These are phyloP conservation scores for Inga leiocalycina DNA, from an alignment of 306 rosid genomes.

Conservation along the genomic window DNA sequence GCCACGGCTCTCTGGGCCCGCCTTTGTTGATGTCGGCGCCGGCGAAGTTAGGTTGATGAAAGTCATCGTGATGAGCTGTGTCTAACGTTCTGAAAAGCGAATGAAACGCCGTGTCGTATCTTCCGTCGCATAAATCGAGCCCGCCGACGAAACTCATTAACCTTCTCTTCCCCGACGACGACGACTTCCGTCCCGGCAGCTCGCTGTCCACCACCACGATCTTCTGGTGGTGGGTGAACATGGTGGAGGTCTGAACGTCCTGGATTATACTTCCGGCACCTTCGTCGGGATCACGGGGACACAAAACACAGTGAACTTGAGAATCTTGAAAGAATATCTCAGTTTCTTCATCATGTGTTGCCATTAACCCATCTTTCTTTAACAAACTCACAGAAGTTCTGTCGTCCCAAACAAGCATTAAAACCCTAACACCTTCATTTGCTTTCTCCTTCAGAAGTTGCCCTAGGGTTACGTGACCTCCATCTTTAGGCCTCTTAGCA, in stretches of 20 bases:
- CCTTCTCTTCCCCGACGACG: constrained; percentile 41
- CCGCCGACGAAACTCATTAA: constrained; percentile 73
- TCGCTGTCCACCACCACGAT: constrained; percentile 66
- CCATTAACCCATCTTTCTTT: constrained; percentile 69
- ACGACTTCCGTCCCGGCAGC: constrained; percentile 43
- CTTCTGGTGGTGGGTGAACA: constrained; percentile 79
- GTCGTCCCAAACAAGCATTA: constrained; percentile 81
- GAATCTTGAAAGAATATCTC: constrained; percentile 39
- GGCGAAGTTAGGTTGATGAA: constrained; percentile 65
- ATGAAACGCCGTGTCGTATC: constrained; percentile 69
- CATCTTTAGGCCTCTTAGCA: constrained; percentile 64
- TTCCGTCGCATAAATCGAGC: constrained; percentile 73
- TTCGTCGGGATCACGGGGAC: constrained; percentile 72
- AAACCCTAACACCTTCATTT: constrained; percentile 61
- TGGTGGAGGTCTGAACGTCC: constrained; percentile 48
- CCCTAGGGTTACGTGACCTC: constrained; percentile 57
- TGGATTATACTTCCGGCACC: constrained; percentile 59
- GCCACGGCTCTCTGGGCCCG: constrained; percentile 80
- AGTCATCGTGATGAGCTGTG: constrained; percentile 66
- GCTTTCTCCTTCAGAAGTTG: constrained; percentile 73
- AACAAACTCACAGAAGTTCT: constrained; percentile 60
- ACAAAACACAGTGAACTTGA: constrained; percentile 64
- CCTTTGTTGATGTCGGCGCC: constrained; percentile 58
- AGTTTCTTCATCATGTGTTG: constrained; percentile 72
- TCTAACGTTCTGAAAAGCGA: constrained; percentile 67